phyloP scores from a whole-genome alignment of 768 basidiomycete species.

The Mycena leptocephala region DNA sequence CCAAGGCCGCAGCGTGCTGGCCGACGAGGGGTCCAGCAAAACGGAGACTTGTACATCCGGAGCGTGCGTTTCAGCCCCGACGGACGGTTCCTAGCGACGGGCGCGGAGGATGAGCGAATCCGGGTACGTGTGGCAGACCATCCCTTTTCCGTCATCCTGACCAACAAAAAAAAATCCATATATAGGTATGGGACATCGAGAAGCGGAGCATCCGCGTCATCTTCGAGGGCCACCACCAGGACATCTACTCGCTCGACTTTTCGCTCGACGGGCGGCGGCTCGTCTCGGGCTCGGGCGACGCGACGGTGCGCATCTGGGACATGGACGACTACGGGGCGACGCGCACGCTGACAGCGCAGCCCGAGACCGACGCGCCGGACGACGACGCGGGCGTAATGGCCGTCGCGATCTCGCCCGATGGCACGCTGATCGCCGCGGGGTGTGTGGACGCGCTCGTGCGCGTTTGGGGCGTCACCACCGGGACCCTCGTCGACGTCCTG shows the following conservation, averaged over 20 bases:
- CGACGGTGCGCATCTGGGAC: constrained; percentile 50
- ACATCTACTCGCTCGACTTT: constrained; percentile 95
- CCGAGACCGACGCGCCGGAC: constrained; percentile 28
- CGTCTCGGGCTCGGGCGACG: constrained; percentile 85
- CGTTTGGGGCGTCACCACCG: constrained; percentile 74
- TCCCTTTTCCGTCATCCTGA: neutral
- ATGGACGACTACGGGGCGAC: constrained; percentile 37
- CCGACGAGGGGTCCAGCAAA: constrained; percentile 81
- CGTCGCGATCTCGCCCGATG: constrained; percentile 76
- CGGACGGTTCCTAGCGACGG: constrained; percentile 93
- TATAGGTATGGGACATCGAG: constrained; percentile 94
- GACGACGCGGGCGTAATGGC: constrained; percentile 71
- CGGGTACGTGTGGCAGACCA: constrained; percentile 67
- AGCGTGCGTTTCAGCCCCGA: constrained; percentile 97
- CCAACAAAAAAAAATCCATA: no score
- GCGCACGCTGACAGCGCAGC: constrained; percentile 38
- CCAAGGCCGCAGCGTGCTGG: constrained; percentile 70
- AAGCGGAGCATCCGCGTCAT: constrained; percentile 79
- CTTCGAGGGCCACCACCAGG: constrained; percentile 90
- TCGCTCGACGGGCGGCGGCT: constrained; percentile 82
- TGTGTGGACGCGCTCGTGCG: constrained; percentile 73
- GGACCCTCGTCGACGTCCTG: constrained; percentile 79
- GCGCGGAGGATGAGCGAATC: constrained; percentile 95
- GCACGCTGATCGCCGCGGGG: constrained; percentile 64
- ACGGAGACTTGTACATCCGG: constrained; percentile 92